phyloP scores from a whole-genome alignment of 768 basidiomycete genomes.

The Amanita rubescens region DNA sequence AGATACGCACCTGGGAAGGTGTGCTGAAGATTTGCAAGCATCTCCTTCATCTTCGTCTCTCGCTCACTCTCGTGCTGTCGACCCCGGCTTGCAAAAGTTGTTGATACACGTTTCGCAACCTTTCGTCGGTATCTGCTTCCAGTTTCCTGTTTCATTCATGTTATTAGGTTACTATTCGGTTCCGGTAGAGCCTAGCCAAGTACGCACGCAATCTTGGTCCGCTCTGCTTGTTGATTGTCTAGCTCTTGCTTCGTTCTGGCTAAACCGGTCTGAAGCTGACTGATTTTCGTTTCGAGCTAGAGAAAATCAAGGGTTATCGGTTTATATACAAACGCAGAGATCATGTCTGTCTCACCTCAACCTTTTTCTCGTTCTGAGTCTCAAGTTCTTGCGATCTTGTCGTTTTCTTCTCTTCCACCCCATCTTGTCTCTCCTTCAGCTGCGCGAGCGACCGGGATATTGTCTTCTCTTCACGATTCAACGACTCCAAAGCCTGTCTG shows the following conservation, averaged over 20 bases:
- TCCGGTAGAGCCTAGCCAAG: not conserved
- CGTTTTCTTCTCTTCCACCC: conserved; percentile 50
- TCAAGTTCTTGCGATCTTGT: conserved; percentile 49
- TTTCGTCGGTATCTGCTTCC: conserved; percentile 89
- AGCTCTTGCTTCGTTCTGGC: conserved; percentile 64
- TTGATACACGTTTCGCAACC: conserved; percentile 71
- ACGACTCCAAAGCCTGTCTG: conserved; percentile 63
- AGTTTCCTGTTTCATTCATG: conserved; percentile 53
- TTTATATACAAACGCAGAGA: not conserved
- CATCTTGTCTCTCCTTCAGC: conserved; percentile 62
- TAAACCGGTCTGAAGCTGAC: conserved; percentile 52
- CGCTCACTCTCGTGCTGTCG: conserved; percentile 80
- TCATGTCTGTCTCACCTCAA: conserved; percentile 38
- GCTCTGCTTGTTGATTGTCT: conserved; percentile 81
- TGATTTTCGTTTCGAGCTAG: conserved; percentile 57
- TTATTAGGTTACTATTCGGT: not conserved
- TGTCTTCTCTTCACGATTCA: conserved; percentile 79
- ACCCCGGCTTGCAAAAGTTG: conserved; percentile 88
- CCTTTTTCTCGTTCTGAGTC: conserved; percentile 41
- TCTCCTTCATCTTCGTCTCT: conserved; percentile 81
- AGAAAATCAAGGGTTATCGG: not conserved
- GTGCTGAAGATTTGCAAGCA: conserved; percentile 71
- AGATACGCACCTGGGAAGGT: conserved; percentile 73
- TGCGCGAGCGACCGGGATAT: conserved; percentile 54
- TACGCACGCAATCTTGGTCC: conserved; percentile 67